phyloP scores from a whole-genome alignment of 805 yeast genomes.

The Huiozyma naganishii region DNA sequence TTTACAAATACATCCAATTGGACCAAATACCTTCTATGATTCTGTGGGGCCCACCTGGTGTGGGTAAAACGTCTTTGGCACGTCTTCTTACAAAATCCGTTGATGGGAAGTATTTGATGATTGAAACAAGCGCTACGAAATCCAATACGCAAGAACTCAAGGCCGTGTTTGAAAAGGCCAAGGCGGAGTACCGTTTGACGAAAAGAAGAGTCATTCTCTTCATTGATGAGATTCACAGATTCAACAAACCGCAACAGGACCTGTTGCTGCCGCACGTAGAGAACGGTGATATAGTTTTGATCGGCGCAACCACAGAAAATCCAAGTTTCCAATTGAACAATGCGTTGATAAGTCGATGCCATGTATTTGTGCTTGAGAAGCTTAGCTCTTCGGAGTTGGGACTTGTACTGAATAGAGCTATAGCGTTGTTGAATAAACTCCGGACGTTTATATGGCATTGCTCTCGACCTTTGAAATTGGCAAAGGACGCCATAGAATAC shows the following conservation, averaged over 20 bases:
- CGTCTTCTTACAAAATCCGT: conserved; percentile 32
- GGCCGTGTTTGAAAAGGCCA: conserved; percentile 39
- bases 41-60: conserved; percentile 94
- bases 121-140: conserved; percentile 80
- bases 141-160: conserved; percentile 48
- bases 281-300: conserved; percentile 63
- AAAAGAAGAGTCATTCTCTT: conserved; percentile 58
- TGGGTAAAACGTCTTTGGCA: conserved; percentile 80
- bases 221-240: conserved; percentile 88
- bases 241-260: conserved; percentile 81
- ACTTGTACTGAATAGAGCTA: conserved; percentile 46
- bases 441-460: conserved; percentile 40
- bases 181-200: conserved; percentile 31
- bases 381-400: conserved; percentile 40
- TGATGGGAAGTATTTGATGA: conserved; percentile 34
- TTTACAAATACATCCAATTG: conserved; percentile 51
- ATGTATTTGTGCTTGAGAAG: conserved; percentile 58
- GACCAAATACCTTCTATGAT: conserved; percentile 75
- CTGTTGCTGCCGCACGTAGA: conserved; percentile 76
- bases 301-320: conserved; percentile 98
- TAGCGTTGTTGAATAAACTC: conserved; percentile 46
- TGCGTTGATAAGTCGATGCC: conserved; percentile 77
- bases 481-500: conserved; percentile 50
- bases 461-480: conserved; percentile 35
- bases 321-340: conserved; percentile 74